Conservation (phyloP, 352 stramenopile genomes). For the Phytopythium kandeliae region DNA sequence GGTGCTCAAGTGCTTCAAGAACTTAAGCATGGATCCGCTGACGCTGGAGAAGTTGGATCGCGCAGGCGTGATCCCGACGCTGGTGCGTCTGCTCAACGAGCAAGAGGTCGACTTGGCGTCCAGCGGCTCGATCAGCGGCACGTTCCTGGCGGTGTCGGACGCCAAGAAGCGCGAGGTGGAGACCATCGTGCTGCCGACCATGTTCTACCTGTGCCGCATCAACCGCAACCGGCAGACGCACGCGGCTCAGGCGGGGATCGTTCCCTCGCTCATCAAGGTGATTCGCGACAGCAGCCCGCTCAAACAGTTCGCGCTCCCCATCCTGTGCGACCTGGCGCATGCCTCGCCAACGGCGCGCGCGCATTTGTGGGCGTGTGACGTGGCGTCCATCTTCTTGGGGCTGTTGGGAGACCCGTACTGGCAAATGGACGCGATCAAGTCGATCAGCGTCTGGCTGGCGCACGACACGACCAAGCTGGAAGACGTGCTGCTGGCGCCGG, state of each 20-base stretch:
- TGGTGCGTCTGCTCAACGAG: conserved; percentile 76
- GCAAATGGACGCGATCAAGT: conserved; percentile 88
- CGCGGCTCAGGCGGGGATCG: conserved; percentile 84
- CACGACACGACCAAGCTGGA: conserved; percentile 85
- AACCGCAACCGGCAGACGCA: conserved; percentile 88
- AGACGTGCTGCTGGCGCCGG: conserved; percentile 57
- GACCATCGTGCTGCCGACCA: conserved; percentile 88
- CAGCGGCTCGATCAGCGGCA: background rate
- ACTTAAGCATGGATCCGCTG: conserved; percentile 89
- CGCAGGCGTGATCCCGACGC: conserved; percentile 80
- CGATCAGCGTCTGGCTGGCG: conserved; percentile 80
- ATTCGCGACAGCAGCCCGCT: conserved; percentile 77
- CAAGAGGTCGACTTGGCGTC: conserved; percentile 15
- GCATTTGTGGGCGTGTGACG: conserved; percentile 81
- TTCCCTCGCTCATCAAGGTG: conserved; percentile 88
- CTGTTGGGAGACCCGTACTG: conserved; percentile 88
- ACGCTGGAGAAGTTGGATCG: conserved; percentile 87
- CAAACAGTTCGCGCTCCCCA: conserved; percentile 90
- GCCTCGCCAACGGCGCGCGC: conserved; percentile 78
- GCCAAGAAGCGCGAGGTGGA: conserved; percentile 80
- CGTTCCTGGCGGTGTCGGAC: conserved; percentile 14
- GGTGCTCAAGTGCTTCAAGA: conserved; percentile 81
- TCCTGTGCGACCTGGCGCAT: conserved; percentile 90
- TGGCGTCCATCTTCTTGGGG: conserved; percentile 82
- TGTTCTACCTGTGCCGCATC: conserved; percentile 93